Conservation (phyloP, 2,329 filamentous ascomycete genomes). For the Cercospora beticola region DNA sequence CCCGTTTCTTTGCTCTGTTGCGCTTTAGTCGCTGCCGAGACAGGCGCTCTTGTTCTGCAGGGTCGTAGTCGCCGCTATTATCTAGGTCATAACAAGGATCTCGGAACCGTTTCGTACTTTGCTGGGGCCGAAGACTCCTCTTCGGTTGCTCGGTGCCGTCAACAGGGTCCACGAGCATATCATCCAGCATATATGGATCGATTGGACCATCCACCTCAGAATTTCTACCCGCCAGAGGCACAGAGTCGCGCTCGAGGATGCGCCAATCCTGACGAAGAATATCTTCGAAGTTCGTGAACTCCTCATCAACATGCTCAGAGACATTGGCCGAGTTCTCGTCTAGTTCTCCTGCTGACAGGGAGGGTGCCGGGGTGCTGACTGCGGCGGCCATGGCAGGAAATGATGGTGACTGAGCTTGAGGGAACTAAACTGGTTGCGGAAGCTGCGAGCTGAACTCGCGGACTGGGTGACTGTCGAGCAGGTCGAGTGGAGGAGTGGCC, state of each 20-base stretch:
- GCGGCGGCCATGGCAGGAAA: background rate
- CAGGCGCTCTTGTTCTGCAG: background rate
- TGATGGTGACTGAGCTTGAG: background rate
- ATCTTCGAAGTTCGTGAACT: background rate
- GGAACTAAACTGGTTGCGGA: background rate
- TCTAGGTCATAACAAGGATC: background rate
- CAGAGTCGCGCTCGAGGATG: background rate
- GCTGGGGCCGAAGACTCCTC: background rate
- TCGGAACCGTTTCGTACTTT: background rate
- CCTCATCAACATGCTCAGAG: background rate
- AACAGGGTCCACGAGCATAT: background rate
- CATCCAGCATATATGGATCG: background rate
- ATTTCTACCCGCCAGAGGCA: background rate
- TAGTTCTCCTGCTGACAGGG: background rate
- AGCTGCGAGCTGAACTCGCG: background rate
- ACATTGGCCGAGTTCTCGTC: background rate
- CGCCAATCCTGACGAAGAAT: background rate
- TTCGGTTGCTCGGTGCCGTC: background rate
- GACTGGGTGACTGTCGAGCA: background rate
- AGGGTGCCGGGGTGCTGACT: background rate
- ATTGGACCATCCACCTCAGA: background rate
- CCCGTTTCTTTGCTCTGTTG: background rate
- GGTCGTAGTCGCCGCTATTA: conserved; percentile 5
- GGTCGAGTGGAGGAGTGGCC: background rate
- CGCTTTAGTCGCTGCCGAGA: background rate